Evolutionary conservation across 1,284 basidiomycete genomes (phyloP).

Genomic region (Wolfiporia cocos): DNA sequence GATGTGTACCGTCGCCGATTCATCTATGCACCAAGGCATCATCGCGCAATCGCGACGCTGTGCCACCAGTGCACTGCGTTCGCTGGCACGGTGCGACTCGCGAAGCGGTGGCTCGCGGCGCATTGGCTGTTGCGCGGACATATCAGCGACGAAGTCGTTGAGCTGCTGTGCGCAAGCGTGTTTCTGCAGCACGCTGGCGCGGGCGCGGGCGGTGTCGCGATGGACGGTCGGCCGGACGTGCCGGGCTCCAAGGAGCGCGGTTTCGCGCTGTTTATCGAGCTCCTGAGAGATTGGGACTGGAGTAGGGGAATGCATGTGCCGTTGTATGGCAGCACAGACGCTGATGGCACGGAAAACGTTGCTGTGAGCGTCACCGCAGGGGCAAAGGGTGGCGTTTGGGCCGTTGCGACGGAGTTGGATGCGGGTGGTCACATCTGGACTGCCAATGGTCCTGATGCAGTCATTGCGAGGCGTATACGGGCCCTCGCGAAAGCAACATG

Average conservation of each 20-base stretch:
- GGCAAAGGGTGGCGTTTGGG: constrained; percentile 61
- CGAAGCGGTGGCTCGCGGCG: constrained; percentile 89
- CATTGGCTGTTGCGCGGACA: constrained; percentile 82
- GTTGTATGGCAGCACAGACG: constrained; percentile 39
- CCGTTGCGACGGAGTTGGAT: constrained; percentile 79
- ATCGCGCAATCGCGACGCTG: constrained; percentile 77
- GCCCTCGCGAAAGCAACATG: constrained; percentile 73
- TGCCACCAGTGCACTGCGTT: constrained; percentile 80
- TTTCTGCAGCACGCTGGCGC: constrained; percentile 45
- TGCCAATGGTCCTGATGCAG: constrained; percentile 47
- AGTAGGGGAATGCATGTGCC: constrained; percentile 59
- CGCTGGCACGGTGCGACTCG: constrained; percentile 78
- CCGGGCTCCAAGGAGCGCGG: constrained; percentile 76
- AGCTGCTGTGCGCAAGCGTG: constrained; percentile 74
- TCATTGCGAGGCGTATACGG: constrained; percentile 67
- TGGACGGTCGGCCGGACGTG: constrained; percentile 27
- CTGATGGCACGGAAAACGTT: constrained; percentile 4
- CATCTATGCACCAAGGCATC: constrained; percentile 78
- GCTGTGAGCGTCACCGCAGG: constrained; percentile 28
- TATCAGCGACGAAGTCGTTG: constrained; percentile 74
- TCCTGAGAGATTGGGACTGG: constrained; percentile 85
- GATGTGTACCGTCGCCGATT: constrained; percentile 67
- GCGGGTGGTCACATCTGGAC: constrained; percentile 75
- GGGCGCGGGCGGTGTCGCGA: constrained; percentile 21
- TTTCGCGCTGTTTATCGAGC: constrained; percentile 72